These are phyloP conservation scores for Brachypodium distachyon DNA, from an alignment of 202 grass and related monocot genomes.

Conservation along the genomic window DNA sequence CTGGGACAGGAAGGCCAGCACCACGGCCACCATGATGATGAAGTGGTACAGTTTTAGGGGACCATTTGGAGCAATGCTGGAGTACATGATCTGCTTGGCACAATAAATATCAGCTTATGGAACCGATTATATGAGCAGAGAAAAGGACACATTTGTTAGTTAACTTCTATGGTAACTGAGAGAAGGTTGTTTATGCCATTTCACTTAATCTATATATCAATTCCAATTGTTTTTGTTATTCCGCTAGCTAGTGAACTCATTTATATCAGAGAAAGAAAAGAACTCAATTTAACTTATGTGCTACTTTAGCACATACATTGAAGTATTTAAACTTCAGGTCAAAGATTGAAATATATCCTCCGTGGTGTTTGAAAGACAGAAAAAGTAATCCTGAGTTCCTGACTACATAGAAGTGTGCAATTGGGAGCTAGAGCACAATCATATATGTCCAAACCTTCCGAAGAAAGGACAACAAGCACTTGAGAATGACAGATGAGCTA, in stretches of 20 bases:
- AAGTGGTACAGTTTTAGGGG: constrained; percentile 85
- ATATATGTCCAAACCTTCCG: not conserved
- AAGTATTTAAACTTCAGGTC: not conserved
- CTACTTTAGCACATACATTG: not conserved
- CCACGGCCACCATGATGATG: constrained; percentile 68
- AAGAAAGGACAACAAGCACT: not conserved
- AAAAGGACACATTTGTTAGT: not conserved
- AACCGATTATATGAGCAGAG: not conserved
- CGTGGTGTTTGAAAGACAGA: not conserved
- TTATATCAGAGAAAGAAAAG: not conserved
- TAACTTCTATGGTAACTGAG: not conserved
- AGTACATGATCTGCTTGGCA: constrained; percentile 82
- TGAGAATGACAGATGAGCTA: not conserved
- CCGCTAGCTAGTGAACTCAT: not conserved
- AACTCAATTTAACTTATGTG: not conserved
- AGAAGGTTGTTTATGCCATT: not conserved
- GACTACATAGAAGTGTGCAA: not conserved
- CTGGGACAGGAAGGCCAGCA: constrained; percentile 79
- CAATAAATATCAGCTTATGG: constrained; percentile 18
- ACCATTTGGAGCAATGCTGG: constrained; percentile 56
- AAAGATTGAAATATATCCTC: not conserved
- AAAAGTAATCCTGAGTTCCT: not conserved
- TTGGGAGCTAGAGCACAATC: not conserved
- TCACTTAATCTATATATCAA: not conserved
- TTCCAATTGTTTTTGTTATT: not conserved